Conservation (phyloP, 2,329 filamentous ascomycete genomes). For the Penicillium sp. region DNA sequence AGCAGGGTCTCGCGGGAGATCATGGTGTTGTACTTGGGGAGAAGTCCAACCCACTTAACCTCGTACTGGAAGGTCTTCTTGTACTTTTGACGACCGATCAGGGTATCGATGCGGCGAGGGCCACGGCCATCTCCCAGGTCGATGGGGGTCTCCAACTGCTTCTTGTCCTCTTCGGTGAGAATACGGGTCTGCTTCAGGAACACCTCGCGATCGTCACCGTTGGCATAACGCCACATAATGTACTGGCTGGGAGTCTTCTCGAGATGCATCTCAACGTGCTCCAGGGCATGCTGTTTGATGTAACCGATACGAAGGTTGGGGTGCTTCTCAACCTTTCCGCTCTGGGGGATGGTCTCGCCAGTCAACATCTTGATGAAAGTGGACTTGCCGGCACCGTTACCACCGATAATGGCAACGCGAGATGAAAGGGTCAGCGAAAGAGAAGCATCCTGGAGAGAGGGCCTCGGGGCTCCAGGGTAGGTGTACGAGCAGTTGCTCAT, state of each 20-base stretch:
- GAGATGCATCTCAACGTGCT: slow-evolving; percentile 99
- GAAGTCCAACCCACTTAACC: slow-evolving; percentile 86
- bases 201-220: slow-evolving; percentile 96
- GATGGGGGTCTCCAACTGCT: slow-evolving; percentile 88
- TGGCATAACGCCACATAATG: slow-evolving; percentile 96
- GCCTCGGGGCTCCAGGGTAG: slow-evolving; percentile 89
- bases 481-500: slow-evolving; percentile 91
- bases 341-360: slow-evolving; percentile 82
- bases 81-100: slow-evolving; percentile 96
- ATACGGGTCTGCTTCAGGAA: slow-evolving; percentile 96
- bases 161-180: slow-evolving; percentile 80
- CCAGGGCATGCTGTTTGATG: slow-evolving; percentile 98
- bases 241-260: slow-evolving; percentile 99
- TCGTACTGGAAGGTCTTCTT: slow-evolving; percentile 99
- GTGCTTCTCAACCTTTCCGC: slow-evolving; percentile 93
- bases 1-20: slow-evolving; percentile 90
- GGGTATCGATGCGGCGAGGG: slow-evolving; percentile 75
- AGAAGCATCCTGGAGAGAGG: slow-evolving; percentile 85
- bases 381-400: slow-evolving; percentile 97
- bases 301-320: slow-evolving; percentile 98
- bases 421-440: slow-evolving; percentile 87
- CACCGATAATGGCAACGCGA: slow-evolving; percentile 92
- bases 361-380: slow-evolving; percentile 97
- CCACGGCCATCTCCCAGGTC: slow-evolving; percentile 84
- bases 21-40: slow-evolving; percentile 92